These are phyloP conservation scores for Plantago rigida DNA, from an alignment of 305 asterid genomes.

Conservation along the genomic window DNA sequence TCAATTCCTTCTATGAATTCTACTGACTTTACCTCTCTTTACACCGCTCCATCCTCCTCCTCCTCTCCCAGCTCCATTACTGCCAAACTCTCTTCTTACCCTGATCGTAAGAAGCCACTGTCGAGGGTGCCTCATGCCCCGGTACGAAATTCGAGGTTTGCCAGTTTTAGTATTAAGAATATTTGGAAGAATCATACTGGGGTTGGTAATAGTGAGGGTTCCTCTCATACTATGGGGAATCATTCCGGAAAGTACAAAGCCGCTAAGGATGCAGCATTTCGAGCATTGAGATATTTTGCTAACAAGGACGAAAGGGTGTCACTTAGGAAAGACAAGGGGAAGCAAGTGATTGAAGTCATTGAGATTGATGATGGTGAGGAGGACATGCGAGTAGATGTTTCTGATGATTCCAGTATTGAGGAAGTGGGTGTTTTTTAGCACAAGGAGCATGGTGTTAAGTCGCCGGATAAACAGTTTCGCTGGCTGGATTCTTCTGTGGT, in stretches of 20 bases:
- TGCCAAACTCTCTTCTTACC: constrained; percentile 38
- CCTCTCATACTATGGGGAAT: constrained; percentile 33
- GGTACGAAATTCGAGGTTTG: constrained; percentile 29
- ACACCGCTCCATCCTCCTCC: too few species aligned
- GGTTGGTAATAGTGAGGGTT: constrained; percentile 1
- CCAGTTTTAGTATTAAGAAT: constrained; percentile 7
- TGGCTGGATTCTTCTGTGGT: constrained; percentile 39
- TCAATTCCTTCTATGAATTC: constrained; percentile 19
- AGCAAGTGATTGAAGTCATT: constrained; percentile 35
- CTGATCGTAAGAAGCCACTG: constrained; percentile 27
- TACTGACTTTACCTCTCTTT: constrained; percentile 18
- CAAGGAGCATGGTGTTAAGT: constrained; percentile 11
- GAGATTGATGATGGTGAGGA: constrained; percentile 29
- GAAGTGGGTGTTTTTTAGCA: constrained; percentile 23
- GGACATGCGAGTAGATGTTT: constrained; percentile 13
- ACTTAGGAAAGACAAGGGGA: constrained; percentile 7
- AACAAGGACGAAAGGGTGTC: too few species aligned
- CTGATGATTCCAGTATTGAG: constrained; percentile 32
- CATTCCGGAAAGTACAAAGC: background rate
- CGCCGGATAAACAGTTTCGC: constrained; percentile 28
- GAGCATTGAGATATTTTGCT: constrained; percentile 25
- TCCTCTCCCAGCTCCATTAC: constrained; percentile 24
- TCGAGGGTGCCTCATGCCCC: constrained; percentile 52
- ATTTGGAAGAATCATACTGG: background rate
- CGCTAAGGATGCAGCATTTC: constrained; percentile 24